Evolutionary conservation across 805 yeast genomes (phyloP), one percentile per base, ranked within the genome.

Genomic region (Candida easanensis): DNA sequence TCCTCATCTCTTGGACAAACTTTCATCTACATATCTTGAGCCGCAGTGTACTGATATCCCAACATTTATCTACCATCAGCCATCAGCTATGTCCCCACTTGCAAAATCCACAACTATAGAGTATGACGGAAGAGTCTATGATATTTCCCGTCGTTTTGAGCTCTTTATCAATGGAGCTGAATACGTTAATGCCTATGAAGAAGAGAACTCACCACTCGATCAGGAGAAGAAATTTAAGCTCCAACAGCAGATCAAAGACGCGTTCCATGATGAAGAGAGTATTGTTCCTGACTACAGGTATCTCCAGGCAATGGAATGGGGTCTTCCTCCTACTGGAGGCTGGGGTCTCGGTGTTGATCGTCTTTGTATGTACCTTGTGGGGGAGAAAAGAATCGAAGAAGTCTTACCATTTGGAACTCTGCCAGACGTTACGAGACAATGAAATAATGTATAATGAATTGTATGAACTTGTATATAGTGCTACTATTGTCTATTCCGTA

Each of bases 291-390:
- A 93, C 60, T 65, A 76, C 55, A 71, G 71, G 37, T 93, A 79
- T 59, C 77, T 89, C 1, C 73, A 76, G 33, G 77, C 82, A 14
- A 81, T 93, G 90, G 91, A 88, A 58, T 87, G 83, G 74, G 98
- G 96, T 1, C 75, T 93, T 67, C 97, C 98, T 3, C 99, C 99
- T 1, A 91, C 97, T 3, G 98, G 96, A 2, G 99, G 99, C 0
- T 87, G 97, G 87, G 99, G 99, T 0, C 68, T 95, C 46, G 99
- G 99, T 0, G 73, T 93, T 17, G 99, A 93, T 58, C 65, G 99
- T 41, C 63, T 93, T 28, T 80, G 82, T 40, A 88, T 91, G 97
- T 62, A 88, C 16, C 65, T 91, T 25, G 74, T 84, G 4, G 82
- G 77, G 0, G 64, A 74, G 32, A 67, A 67, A 17, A 69, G 96